Percentiles rank a stretch among this genome's conserved stretches.
Conservation (phyloP, 2,329 filamentous ascomycete species). For the Ophiostoma australiae region DNA sequence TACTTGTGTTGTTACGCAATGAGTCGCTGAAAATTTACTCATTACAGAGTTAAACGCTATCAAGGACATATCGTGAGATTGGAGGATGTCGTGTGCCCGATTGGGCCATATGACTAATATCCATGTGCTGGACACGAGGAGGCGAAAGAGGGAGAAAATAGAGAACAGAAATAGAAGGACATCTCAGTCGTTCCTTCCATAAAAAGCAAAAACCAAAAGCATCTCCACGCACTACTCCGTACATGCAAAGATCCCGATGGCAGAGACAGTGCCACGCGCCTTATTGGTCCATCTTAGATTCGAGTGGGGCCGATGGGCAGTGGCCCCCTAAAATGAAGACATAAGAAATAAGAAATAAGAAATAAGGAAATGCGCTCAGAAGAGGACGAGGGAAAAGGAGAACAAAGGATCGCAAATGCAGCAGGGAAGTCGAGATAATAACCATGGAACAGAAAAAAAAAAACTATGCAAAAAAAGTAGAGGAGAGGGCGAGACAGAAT, state of each 20-base stretch:
- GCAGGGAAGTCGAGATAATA: neutral
- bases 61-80: neutral
- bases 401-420: neutral
- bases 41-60: neutral
- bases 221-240: neutral
- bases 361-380: slow-evolving; percentile 6
- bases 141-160: neutral
- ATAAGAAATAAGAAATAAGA: neutral
- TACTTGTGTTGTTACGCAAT: no score
- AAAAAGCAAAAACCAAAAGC: neutral
- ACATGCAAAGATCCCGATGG: neutral
- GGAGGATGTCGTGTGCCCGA: neutral
- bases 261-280: neutral
- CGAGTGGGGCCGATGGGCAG: neutral
- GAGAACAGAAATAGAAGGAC: neutral
- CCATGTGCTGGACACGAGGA: neutral
- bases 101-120: neutral
- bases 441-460: neutral
- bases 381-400: neutral
- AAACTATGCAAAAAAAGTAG: neutral
- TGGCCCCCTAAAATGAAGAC: neutral
- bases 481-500: neutral
- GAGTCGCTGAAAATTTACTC: neutral
- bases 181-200: neutral
- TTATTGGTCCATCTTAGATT: neutral